phyloP scores from a whole-genome alignment of 1,284 basidiomycete genomes.

The Mycena sp. region DNA sequence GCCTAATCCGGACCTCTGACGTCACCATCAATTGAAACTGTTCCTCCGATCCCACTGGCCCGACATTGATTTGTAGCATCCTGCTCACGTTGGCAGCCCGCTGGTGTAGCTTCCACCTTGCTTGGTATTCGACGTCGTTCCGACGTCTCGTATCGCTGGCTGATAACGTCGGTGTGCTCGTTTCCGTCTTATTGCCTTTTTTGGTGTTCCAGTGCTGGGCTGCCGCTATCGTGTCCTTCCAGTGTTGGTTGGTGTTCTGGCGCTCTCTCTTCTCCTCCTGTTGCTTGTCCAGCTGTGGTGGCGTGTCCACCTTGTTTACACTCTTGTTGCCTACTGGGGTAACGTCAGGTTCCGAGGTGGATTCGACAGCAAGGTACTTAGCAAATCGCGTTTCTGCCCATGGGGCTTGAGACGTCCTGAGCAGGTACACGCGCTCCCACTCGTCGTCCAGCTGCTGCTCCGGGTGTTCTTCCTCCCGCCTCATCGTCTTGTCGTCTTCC shows the following conservation, averaged over 20 bases:
- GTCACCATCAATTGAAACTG: too few species aligned
- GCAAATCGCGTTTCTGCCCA: slow-evolving; percentile 17
- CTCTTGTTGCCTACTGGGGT: background rate
- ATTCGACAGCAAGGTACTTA: slow-evolving; percentile 12
- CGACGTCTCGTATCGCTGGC: background rate
- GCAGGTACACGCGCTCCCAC: background rate
- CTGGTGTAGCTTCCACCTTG: background rate
- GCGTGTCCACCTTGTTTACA: too few species aligned
- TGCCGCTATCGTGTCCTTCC: too few species aligned
- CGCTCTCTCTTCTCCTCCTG: too few species aligned
- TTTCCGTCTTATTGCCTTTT: background rate
- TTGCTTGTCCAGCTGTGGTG: too few species aligned
- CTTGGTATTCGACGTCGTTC: background rate
- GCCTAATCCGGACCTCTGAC: background rate
- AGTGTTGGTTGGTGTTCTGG: too few species aligned
- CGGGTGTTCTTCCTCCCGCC: background rate
- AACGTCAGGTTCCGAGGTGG: background rate
- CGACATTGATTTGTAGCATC: too few species aligned
- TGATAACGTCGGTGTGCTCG: background rate
- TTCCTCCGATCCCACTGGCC: too few species aligned
- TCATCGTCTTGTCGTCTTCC: background rate
- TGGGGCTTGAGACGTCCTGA: background rate
- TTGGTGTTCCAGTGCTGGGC: too few species aligned
- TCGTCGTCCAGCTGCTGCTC: slow-evolving; percentile 14
- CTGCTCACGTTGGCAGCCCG: too few species aligned